These are phyloP conservation scores for Cercospora brassicicola DNA, from an alignment of 2,329 filamentous ascomycete genomes.

Conservation along the genomic window DNA sequence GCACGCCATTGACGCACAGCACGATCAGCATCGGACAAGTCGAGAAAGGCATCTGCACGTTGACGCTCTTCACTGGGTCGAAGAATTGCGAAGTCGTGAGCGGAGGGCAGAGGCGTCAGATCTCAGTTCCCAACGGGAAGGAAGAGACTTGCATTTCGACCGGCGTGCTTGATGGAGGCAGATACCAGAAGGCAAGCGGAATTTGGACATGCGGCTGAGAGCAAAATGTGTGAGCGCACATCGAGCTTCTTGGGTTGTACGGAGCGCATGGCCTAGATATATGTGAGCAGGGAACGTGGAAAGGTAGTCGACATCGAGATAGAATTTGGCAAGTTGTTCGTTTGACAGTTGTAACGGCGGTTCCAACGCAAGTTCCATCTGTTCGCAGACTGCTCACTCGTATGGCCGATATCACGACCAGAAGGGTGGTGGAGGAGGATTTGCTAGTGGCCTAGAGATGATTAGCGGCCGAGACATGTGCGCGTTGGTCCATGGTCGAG, in stretches of 20 bases:
- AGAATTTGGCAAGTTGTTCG: not conserved
- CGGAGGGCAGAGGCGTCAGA: conserved; percentile 10
- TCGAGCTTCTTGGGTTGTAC: not conserved
- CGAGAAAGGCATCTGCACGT: conserved; percentile 25
- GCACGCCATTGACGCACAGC: conserved; percentile 13
- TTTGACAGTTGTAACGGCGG: not conserved
- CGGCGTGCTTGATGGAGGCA: conserved; percentile 32
- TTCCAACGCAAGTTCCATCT: not conserved
- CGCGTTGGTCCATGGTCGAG: not conserved
- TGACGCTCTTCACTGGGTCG: conserved; percentile 25
- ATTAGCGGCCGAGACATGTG: conserved; percentile 12
- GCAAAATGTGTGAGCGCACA: not conserved
- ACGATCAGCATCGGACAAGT: conserved; percentile 25
- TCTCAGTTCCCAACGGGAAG: conserved; percentile 21
- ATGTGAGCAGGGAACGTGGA: not conserved
- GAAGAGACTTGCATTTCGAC: conserved; percentile 24
- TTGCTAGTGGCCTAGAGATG: not conserved
- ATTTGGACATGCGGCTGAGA: conserved; percentile 31
- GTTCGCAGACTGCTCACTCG: not conserved
- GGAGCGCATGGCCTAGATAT: not conserved
- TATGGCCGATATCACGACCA: not conserved
- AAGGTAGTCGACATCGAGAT: not conserved
- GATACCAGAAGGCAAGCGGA: conserved; percentile 27
- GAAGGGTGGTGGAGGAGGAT: not conserved
- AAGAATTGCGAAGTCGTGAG: conserved; percentile 25